A percentile compares a stretch with the other conserved stretches of the same genome.
phyloP scores from a whole-genome alignment of 78 protist species.

The Speleostelium caveatum region DNA sequence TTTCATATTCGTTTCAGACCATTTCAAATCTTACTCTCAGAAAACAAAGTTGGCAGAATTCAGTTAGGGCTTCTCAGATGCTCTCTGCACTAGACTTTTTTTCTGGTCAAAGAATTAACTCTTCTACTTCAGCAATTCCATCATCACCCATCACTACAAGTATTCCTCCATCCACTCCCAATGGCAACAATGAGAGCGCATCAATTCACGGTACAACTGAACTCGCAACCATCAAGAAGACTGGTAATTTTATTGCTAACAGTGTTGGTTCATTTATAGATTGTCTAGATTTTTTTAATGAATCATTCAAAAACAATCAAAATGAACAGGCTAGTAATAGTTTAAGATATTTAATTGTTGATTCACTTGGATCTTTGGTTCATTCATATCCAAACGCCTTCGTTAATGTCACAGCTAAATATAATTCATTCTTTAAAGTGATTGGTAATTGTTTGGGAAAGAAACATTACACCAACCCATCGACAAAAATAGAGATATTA shows the following conservation, averaged over 20 bases:
- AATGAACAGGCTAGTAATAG: background rate
- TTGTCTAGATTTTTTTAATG: constrained; percentile 19
- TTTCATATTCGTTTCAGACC: too few relatives aligned
- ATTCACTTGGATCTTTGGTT: background rate
- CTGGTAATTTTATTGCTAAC: background rate
- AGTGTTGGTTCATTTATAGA: background rate
- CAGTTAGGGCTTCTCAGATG: too few relatives aligned
- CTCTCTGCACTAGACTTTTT: too few relatives aligned
- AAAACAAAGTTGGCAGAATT: too few relatives aligned
- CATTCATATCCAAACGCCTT: background rate
- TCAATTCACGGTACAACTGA: too few relatives aligned
- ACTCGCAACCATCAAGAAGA: background rate
- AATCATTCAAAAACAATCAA: background rate
- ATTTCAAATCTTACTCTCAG: too few relatives aligned
- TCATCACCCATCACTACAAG: background rate
- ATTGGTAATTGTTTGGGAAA: constrained; percentile 31
- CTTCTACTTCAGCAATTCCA: background rate
- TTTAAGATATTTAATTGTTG: background rate
- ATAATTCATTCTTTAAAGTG: constrained; percentile 22
- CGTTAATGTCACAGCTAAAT: background rate
- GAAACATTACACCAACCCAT: constrained; percentile 15
- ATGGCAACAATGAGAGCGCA: constrained; percentile 36
- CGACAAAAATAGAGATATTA: constrained; percentile 4
- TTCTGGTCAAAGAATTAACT: too few relatives aligned
- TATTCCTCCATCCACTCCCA: constrained; percentile 51